Evolutionary conservation across 129 eudicot genomes (phyloP), one percentile per base, ranked within the genome.

Genomic region (Solidago caesia): DNA sequence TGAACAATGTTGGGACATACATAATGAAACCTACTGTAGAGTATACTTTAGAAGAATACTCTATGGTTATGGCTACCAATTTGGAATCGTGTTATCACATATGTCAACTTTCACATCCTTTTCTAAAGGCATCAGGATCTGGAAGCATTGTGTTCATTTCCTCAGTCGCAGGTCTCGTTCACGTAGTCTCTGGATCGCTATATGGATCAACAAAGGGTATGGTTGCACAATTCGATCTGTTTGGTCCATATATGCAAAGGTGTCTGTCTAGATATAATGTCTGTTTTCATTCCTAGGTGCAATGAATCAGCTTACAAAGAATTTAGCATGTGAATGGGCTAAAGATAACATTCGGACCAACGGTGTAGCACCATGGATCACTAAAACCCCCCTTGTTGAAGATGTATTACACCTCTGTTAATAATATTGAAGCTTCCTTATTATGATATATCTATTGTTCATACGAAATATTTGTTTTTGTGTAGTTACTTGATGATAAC

Each of bases 131-230:
- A 5, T 70, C 76, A 3, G 76, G 82, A 43, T 12, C 16, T 25
- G 71, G 76, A 39, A 61, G 71, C 43, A 70, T 77, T 61, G 71
- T 77, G 52, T 77, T 77, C 12, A 77, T 77, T 39, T 77, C 82
- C 12, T 77, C 46, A 5, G 89, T 89, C 75, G 86, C 82, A 25
- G 91, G 96, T 69, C 49, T 80, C 44, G 78, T 70, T 33, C 75
- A 79, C 73, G 0, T 79, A 15, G 41, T 5, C 43, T 71, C 77
- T 71, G 87, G 91, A 46, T 86, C 96, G 3, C 15, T 89, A 39
- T 86, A 86, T 80, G 87, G 84, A 27, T 81, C 86, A 8, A 80
- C 80, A 45, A 89, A 86, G 86, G 96, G 96, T 80, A 65, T 69
- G 41, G 46, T 39, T 39, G 48, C 0, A 9, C 16, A n/a, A 10